A percentile compares a stretch with the other conserved stretches of the same genome.
These are phyloP conservation scores for Tricholoma sp. DNA, from an alignment of 768 basidiomycete genomes.

Conservation along the genomic window DNA sequence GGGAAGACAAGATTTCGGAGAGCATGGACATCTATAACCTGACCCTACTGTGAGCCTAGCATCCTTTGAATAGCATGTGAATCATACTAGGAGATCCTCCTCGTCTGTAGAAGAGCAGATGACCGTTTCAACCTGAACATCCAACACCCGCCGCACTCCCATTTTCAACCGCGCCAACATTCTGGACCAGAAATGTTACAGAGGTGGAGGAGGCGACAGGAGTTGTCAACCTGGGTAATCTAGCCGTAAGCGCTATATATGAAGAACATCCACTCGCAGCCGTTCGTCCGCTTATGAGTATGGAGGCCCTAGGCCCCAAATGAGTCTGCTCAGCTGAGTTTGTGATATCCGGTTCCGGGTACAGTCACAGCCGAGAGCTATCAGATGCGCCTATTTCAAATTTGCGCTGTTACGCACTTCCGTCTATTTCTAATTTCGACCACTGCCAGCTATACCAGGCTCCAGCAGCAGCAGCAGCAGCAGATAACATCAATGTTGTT, in stretches of 20 bases:
- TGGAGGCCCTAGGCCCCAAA: too few species aligned
- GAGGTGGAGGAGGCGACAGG: not conserved
- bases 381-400: too few species aligned
- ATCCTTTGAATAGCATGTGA: not conserved
- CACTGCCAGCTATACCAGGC: not conserved
- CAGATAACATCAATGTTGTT: too few species aligned
- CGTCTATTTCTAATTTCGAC: not conserved
- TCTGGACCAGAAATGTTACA: not conserved
- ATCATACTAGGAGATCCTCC: not conserved
- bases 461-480: too few species aligned
- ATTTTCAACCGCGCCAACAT: conserved; percentile 24
- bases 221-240: not conserved
- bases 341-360: not conserved
- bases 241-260: too few species aligned
- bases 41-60: not conserved
- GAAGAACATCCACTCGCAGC: too few species aligned
- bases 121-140: conserved; percentile 19
- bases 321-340: not conserved
- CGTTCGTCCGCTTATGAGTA: too few species aligned
- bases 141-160: conserved; percentile 16
- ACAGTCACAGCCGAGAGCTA: not conserved
- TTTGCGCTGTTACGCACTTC: not conserved
- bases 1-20: conserved; percentile 18
- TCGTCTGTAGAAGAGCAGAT: not conserved
- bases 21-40: conserved; percentile 26